Conservation (phyloP, 1,284 basidiomycete species). For the Fomitopsis betulina region DNA sequence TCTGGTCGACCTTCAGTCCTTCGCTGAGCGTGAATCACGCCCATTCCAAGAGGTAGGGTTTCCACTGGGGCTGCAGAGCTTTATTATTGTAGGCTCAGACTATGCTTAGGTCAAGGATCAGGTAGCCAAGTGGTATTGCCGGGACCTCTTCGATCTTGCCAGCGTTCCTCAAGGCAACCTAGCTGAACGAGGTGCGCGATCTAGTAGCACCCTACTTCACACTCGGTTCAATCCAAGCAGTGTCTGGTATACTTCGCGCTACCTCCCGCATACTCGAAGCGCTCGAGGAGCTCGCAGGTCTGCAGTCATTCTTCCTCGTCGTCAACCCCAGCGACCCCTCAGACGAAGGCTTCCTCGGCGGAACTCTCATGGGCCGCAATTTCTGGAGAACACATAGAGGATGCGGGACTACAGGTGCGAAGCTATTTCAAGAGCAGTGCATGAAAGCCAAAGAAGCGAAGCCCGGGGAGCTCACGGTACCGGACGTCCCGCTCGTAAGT, state of each 20-base stretch:
- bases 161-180: slow-evolving; percentile 6
- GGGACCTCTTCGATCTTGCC: slow-evolving; percentile 39
- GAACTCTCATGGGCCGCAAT: slow-evolving; percentile 51
- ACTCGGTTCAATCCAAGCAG: slow-evolving; percentile 25
- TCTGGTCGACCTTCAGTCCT: slow-evolving; percentile 49
- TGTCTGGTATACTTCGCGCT: slow-evolving; percentile 39
- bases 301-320: slow-evolving; percentile 58
- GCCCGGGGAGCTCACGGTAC: not conserved
- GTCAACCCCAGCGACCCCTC: slow-evolving; percentile 44
- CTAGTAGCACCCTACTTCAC: not conserved
- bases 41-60: slow-evolving; percentile 54
- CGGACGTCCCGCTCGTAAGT: not conserved
- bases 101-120: slow-evolving; percentile 41
- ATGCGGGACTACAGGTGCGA: slow-evolving; percentile 53
- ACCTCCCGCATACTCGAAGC: slow-evolving; percentile 49
- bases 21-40: slow-evolving; percentile 51
- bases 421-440: slow-evolving; percentile 48
- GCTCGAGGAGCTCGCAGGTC: slow-evolving; percentile 40
- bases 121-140: slow-evolving; percentile 55
- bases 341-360: slow-evolving; percentile 57
- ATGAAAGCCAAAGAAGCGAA: slow-evolving; percentile 14
- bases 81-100: not conserved
- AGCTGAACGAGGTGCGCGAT: slow-evolving; percentile 17
- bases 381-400: slow-evolving; percentile 58
- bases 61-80: not conserved